Base-by-base conservation (phyloP, 1,284 basidiomycete species). In the Cryptococcus maquisensis region DNA sequence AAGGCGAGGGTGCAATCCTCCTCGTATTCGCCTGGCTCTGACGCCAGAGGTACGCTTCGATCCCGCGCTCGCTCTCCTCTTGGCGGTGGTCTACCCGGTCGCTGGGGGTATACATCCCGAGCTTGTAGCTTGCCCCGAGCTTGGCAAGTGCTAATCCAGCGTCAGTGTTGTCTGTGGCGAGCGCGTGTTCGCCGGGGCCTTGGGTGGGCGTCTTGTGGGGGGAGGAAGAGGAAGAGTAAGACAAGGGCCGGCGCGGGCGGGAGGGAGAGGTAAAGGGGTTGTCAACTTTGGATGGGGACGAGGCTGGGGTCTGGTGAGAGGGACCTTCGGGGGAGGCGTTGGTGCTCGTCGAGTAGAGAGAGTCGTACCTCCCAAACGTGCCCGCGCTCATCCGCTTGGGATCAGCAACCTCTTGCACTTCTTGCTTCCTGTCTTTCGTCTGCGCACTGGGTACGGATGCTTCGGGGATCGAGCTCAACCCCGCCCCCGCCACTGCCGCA, bases 401-500 rank as follows among this genome's bases (percentile, higher is more conserved):
- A 40, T 40, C 5, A 3, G n/a, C 36, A 38, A n/a, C 3, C 39
- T 40, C 39, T 1, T 4, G 10, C 39, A 7, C n/a, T 21, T 18
- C 15, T 15, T 40, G 39, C n/a, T 7, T 15, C 16, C 16, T 15
- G 10, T 16, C 20, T 8, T 15, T 40, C 39, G 39, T 32, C 28
- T 6, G 1, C 7, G 28, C 3, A 32, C 28, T 2, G 28, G 10
- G 7, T 6, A 4, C 16, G 16, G 39, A 21, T 13, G 49, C 32
- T 32, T 59, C 57, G 3, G 57, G 57, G 23, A 59, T 59, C 9
- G 47, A 40, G 15, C 46, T 45, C 9, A 59, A 47, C 1, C 48
- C 26, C 6, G 43, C 48, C 16, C 47, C 45, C 18, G 23, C 42
- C 36, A 20, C 39, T 52, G 9, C 46, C 20, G 13, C 21, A 36